Conservation (phyloP, 768 basidiomycete genomes). For the Auriscalpium microsporum region DNA sequence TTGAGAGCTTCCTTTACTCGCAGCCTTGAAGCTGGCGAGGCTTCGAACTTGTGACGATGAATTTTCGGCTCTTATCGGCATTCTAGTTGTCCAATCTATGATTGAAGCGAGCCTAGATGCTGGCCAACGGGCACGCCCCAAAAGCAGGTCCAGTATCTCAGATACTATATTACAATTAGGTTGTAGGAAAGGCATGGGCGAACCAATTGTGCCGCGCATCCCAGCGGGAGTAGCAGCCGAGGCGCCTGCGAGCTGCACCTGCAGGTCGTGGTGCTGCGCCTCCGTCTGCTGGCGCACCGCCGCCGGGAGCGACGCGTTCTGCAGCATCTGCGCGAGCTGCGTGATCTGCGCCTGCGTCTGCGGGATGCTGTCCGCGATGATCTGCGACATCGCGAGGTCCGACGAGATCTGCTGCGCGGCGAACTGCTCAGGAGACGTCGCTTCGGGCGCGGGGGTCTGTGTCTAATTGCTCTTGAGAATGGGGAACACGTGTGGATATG, state of each 20-base stretch:
- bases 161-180: too few relatives aligned
- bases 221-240: too few relatives aligned
- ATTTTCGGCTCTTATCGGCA: too few relatives aligned
- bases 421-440: conserved; percentile 26
- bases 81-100: too few relatives aligned
- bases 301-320: conserved; percentile 64
- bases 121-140: too few relatives aligned
- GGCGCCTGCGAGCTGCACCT: conserved; percentile 50
- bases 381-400: conserved; percentile 60
- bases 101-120: too few relatives aligned
- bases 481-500: neutral
- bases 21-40: too few relatives aligned
- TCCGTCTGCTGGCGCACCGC: conserved; percentile 74
- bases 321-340: conserved; percentile 74
- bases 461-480: neutral
- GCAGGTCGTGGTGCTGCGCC: conserved; percentile 74
- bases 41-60: too few relatives aligned
- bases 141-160: too few relatives aligned
- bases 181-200: too few relatives aligned
- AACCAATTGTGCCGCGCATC: too few relatives aligned
- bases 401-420: conserved; percentile 60
- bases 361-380: conserved; percentile 67
- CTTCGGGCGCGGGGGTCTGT: conserved; percentile 9
- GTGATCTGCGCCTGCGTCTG: conserved; percentile 78
- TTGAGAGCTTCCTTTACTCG: too few relatives aligned